Percentiles rank a stretch among this genome's conserved stretches.
These are phyloP conservation scores for Suillus ampliporus DNA, from an alignment of 768 basidiomycete genomes.

Conservation along the genomic window DNA sequence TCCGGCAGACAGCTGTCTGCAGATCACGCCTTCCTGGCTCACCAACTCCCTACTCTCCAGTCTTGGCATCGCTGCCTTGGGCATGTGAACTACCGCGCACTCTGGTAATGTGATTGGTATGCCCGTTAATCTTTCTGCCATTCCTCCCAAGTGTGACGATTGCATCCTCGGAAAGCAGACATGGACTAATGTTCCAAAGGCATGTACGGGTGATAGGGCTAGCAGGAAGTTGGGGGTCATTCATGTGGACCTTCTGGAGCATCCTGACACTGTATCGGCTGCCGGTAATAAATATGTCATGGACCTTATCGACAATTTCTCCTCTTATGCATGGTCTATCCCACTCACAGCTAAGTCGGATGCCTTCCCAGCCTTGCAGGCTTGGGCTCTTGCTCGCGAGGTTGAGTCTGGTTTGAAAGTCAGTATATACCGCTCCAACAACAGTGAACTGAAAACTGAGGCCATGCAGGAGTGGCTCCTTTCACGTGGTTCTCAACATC, in stretches of 20 bases:
- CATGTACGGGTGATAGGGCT: neutral
- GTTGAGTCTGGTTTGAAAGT: no score
- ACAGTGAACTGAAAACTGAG: conserved; percentile 29
- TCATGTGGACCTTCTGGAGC: conserved; percentile 8
- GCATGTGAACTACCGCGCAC: conserved; percentile 33
- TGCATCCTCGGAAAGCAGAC: conserved; percentile 8
- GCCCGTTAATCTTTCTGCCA: conserved; percentile 4
- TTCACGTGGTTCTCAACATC: conserved; percentile 17
- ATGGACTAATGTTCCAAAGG: neutral
- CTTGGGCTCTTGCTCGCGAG: no score
- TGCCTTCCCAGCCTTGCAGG: no score
- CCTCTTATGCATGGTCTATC: no score
- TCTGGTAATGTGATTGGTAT: conserved; percentile 11
- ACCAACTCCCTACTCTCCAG: conserved; percentile 18
- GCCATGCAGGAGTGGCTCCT: conserved; percentile 20
- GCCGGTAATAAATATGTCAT: neutral
- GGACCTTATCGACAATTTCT: no score
- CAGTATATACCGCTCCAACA: conserved; percentile 20
- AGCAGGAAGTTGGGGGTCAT: neutral
- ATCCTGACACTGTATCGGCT: conserved; percentile 17
- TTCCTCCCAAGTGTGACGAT: conserved; percentile 11
- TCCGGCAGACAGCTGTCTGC: conserved; percentile 1
- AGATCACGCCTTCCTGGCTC: conserved; percentile 23
- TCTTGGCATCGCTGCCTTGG: conserved; percentile 37
- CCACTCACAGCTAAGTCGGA: no score